A percentile compares a stretch with the other conserved stretches of the same genome.
Conservation (phyloP, 2,329 filamentous ascomycete genomes). For the Canariomyces notabilis region DNA sequence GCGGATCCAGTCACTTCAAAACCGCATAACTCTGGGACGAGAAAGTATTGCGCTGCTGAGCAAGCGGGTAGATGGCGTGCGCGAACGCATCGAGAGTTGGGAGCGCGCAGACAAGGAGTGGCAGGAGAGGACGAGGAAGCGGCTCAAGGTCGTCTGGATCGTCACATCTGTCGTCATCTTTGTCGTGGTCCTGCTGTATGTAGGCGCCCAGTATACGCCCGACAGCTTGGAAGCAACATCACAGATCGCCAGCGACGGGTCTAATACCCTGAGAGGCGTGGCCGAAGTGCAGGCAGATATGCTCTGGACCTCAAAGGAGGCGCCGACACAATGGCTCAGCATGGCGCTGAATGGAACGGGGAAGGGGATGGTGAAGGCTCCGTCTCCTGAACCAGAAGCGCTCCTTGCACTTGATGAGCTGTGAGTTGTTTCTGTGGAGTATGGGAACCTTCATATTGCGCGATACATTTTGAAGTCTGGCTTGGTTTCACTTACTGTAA, state of each 20-base stretch:
- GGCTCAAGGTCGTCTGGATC: constrained; percentile 60
- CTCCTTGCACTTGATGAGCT: constrained; percentile 45
- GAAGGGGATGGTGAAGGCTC: not conserved
- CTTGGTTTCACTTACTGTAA: not conserved
- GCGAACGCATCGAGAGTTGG: constrained; percentile 60
- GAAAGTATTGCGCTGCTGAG: constrained; percentile 56
- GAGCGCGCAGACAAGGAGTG: constrained; percentile 62
- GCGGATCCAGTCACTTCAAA: constrained; percentile 57
- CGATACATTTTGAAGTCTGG: not conserved
- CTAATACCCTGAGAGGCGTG: constrained; percentile 10
- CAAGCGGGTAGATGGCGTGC: constrained; percentile 58
- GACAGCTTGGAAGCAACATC: constrained; percentile 12
- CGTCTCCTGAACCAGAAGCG: constrained; percentile 27
- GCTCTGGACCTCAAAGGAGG: constrained; percentile 4
- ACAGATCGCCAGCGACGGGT: constrained; percentile 15
- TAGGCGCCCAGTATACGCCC: constrained; percentile 32
- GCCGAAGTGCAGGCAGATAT: constrained; percentile 2
- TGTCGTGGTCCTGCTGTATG: constrained; percentile 41
- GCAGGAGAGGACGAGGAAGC: constrained; percentile 61
- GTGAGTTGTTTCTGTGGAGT: constrained; percentile 24
- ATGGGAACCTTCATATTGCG: not conserved
- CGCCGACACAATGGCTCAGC: not conserved
- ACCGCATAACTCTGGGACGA: constrained; percentile 55
- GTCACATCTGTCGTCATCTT: constrained; percentile 48
- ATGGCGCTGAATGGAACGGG: constrained; percentile 5